Base-by-base conservation (phyloP, 371 early-diverging fungal genomes). In the Haplosporangium sp. region DNA sequence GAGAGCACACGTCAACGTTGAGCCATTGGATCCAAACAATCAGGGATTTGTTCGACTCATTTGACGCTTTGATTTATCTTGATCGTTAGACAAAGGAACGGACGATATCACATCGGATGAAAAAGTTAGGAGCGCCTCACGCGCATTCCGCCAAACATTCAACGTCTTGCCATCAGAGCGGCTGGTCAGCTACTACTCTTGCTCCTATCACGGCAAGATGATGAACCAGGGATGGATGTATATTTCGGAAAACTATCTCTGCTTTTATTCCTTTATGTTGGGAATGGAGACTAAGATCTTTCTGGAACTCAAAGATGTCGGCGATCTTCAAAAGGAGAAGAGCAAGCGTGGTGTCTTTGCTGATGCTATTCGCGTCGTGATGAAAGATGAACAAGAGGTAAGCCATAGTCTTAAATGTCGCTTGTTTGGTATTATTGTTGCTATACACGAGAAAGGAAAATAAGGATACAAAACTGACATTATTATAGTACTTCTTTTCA, bases 181-280 rank as follows among this genome's bases (percentile, higher is more conserved):
- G 52, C 88, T 98, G 57, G 97, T 98, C 46, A 95, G 92, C 61
- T 97, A 95, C 83, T 98, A 97, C 83, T 95, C 98, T 14, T 94
- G 95, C 68, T 93, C 95, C 0, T 95, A 94, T 73, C 91, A 95
- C 70, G 90, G 89, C 57, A 86, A 93, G 68, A 87, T 95, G 73
- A 86, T 91, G 56, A 94, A 95, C 80, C 99, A 99, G 82, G 99
- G 99, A 0, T 99, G 99, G 99, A 85, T 98, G 83, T 99, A 99
- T 74, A 89, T 99, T 42, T 93, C 94, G 61, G 92, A 95, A 80
- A 94, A 96, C 68, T 94, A 95, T 62, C 76, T 97, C 18, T 94
- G 93, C 72, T 99, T 98, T 74, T 97, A 99, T 82, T 95, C 98
- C 16, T 97, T 93, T 75, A 86, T 98, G 55, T 86, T 99, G 42